phyloP scores from a whole-genome alignment of 345 rosid genomes.

The Luvunga scandens region DNA sequence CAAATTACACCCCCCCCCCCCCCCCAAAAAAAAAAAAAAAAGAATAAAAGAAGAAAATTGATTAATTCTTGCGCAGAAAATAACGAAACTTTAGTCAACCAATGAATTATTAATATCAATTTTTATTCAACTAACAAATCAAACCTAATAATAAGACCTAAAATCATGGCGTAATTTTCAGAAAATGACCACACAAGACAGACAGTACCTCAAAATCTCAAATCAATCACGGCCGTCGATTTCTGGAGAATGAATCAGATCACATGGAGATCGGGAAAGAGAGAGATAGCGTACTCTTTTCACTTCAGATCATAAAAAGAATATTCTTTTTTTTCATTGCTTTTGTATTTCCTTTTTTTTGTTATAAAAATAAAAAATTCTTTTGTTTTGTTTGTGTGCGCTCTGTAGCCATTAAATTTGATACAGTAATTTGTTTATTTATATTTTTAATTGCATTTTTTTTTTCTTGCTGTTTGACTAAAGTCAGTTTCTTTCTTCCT shows the following conservation, averaged over 20 bases:
- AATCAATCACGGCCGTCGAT: not conserved
- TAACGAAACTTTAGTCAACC: not conserved
- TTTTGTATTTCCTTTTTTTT: not conserved
- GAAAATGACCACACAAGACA: not conserved
- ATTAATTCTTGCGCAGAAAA: not conserved
- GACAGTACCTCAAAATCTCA: conserved; percentile 2
- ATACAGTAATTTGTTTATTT: not conserved
- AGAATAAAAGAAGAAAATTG: not conserved
- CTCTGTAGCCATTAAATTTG: not conserved
- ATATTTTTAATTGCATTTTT: no score
- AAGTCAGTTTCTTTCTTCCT: not conserved
- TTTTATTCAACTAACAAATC: not conserved
- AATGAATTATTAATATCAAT: not conserved
- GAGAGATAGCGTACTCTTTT: not conserved
- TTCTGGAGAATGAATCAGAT: not conserved
- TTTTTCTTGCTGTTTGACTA: not conserved
- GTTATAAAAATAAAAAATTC: not conserved
- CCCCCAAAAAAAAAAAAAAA: no score
- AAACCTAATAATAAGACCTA: not conserved
- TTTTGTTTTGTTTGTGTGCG: not conserved
- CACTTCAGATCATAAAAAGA: not conserved
- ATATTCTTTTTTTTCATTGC: not conserved
- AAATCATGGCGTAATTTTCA: not conserved
- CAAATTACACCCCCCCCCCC: not conserved
- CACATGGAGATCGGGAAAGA: not conserved